phyloP scores from a whole-genome alignment of 345 rosid species.

The Brassica carinata region DNA sequence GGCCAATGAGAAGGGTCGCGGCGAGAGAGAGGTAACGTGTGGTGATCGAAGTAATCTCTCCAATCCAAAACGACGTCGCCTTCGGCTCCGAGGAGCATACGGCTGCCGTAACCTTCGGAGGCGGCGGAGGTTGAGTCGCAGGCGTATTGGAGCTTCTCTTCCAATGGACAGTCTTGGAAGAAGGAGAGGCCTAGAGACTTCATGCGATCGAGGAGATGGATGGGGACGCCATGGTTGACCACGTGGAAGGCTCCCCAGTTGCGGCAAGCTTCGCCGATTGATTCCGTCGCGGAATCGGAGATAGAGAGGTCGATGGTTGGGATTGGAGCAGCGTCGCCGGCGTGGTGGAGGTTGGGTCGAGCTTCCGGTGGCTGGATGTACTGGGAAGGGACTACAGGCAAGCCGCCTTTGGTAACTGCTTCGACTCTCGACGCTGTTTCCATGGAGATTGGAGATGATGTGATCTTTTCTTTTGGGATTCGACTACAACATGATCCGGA shows the following conservation, averaged over 20 bases:
- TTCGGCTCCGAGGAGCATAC: conserved; percentile 55
- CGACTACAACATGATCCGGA: neutral
- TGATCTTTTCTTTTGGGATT: neutral
- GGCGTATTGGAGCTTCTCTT: conserved; percentile 72
- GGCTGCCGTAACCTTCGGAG: conserved; percentile 82
- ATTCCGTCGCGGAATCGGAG: conserved; percentile 39
- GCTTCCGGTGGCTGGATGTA: conserved; percentile 67
- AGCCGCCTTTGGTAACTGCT: conserved; percentile 46
- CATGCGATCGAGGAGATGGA: conserved; percentile 52
- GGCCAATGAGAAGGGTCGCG: conserved; percentile 83
- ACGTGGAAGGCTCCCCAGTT: conserved; percentile 93
- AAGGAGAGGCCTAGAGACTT: conserved; percentile 51
- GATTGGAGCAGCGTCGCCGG: conserved; percentile 28
- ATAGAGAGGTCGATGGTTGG: conserved; percentile 62
- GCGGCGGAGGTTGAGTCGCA: conserved; percentile 69
- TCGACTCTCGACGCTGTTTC: conserved; percentile 60
- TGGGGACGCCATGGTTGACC: conserved; percentile 67
- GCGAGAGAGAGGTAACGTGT: conserved; percentile 74
- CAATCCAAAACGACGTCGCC: conserved; percentile 66
- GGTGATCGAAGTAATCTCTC: conserved; percentile 97
- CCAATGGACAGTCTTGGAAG: conserved; percentile 56
- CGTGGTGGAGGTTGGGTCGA: conserved; percentile 43
- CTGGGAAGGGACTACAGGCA: conserved; percentile 57
- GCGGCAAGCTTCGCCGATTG: conserved; percentile 59
- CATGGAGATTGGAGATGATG: conserved; percentile 20